Percentiles rank a stretch among this genome's conserved stretches.
phyloP scores from a whole-genome alignment of 306 rosid genomes.

The Ochetophila trinervis region DNA sequence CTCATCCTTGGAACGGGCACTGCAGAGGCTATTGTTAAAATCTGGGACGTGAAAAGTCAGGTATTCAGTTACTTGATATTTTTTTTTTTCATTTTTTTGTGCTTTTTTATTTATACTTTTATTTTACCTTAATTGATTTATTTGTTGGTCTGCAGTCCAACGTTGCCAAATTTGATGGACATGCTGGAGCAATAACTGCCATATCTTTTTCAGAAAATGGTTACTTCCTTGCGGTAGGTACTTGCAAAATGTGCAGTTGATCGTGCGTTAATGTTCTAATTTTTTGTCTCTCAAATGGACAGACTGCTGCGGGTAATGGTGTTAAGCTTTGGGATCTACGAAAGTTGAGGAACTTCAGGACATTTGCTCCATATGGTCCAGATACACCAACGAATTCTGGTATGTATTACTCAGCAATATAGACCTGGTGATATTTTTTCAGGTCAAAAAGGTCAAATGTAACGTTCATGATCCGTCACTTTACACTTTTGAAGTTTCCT shows the following conservation, averaged over 20 bases:
- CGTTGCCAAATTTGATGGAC: conserved; percentile 94
- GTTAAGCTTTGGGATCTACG: conserved; percentile 98
- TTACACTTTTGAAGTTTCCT: neutral
- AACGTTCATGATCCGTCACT: neutral
- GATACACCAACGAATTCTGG: conserved; percentile 88
- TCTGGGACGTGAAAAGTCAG: conserved; percentile 99
- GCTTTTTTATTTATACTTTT: neutral
- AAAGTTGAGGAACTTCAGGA: conserved; percentile 83
- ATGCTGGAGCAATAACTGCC: conserved; percentile 80
- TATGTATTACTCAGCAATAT: conserved; percentile 19
- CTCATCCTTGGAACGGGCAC: conserved; percentile 99
- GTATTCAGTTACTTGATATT: conserved; percentile 31
- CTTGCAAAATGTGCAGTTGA: neutral
- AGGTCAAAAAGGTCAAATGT: neutral
- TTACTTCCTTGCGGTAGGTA: conserved; percentile 94
- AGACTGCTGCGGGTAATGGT: conserved; percentile 98
- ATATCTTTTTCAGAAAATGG: conserved; percentile 97
- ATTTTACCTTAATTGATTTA: conserved; percentile 8
- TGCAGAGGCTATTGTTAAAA: conserved; percentile 74
- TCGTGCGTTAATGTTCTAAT: conserved; percentile 20
- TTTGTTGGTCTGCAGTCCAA: conserved; percentile 58
- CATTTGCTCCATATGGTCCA: conserved; percentile 72
- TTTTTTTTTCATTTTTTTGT: neutral
- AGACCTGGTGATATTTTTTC: neutral
- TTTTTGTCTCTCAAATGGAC: conserved; percentile 25